These are phyloP conservation scores for Thermothelomyces thermophilus DNA, from an alignment of 2,329 filamentous ascomycete species.

Conservation along the genomic window DNA sequence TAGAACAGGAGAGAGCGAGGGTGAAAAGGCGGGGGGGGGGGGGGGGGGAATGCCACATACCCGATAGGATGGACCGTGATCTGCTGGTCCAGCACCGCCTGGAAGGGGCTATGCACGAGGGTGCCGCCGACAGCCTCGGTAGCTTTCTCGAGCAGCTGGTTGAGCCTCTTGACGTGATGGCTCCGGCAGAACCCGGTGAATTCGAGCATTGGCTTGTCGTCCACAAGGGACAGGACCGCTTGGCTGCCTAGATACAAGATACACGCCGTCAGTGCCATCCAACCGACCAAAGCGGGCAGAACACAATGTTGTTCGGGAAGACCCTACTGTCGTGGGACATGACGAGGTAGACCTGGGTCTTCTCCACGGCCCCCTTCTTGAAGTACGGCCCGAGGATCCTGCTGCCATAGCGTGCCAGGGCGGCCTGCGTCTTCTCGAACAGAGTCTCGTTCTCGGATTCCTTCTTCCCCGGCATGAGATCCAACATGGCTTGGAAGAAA, in stretches of 20 bases:
- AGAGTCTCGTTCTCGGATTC: conserved; percentile 34
- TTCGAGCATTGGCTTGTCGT: conserved; percentile 53
- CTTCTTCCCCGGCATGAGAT: conserved; percentile 44
- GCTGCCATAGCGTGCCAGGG: conserved; percentile 44
- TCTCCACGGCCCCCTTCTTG: conserved; percentile 48
- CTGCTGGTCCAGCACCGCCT: conserved; percentile 47
- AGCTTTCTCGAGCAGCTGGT: conserved; percentile 45
- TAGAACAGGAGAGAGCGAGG: too few species aligned
- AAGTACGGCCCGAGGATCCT: conserved; percentile 54
- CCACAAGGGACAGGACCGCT: conserved; percentile 50
- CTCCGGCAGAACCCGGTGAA: conserved; percentile 54
- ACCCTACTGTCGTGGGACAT: conserved; percentile 58
- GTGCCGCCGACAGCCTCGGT: conserved; percentile 54
- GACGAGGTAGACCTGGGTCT: conserved; percentile 57
- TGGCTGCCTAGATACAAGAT: conserved; percentile 44
- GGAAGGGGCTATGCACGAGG: conserved; percentile 53
- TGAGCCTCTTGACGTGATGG: conserved; percentile 47
- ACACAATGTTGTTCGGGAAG: background rate
- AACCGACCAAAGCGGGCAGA: too few species aligned
- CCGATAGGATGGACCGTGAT: conserved; percentile 63
- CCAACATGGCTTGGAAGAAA: conserved; percentile 51
- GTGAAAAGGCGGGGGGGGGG: background rate
- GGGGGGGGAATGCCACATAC: conserved; percentile 29
- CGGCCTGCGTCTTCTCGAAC: conserved; percentile 38
- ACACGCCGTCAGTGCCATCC: conserved; percentile 7